Percentiles rank a stretch among this genome's conserved stretches.
Conservation (phyloP, 768 basidiomycete genomes). For the Lactarius hengduanensis region DNA sequence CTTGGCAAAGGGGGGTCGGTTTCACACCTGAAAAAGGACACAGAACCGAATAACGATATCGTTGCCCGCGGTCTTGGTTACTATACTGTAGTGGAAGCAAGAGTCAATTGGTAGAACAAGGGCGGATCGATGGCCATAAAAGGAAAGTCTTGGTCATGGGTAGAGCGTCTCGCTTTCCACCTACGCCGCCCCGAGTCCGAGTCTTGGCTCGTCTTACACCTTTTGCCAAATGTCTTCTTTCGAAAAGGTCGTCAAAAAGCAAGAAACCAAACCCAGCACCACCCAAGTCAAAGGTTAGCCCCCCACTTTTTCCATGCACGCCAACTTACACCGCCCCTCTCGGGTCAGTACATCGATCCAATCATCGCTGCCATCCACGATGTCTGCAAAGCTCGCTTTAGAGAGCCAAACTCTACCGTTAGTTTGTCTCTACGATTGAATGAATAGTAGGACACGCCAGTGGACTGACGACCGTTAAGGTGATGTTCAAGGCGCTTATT, state of each 20-base stretch:
- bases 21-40: too few relatives aligned
- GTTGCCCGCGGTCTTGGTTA: too few relatives aligned
- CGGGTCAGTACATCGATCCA: constrained; percentile 86
- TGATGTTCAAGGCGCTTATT: constrained; percentile 97
- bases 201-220: background rate
- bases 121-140: background rate
- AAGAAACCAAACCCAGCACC: constrained; percentile 96
- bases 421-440: constrained; percentile 35
- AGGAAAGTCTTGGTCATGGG: background rate
- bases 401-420: constrained; percentile 93
- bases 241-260: constrained; percentile 95
- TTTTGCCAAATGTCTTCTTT: constrained; percentile 59
- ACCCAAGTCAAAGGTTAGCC: constrained; percentile 86
- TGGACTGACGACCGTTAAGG: constrained; percentile 44
- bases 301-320: background rate
- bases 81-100: too few relatives aligned
- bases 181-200: background rate
- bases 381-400: constrained; percentile 85
- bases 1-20: too few relatives aligned
- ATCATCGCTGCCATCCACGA: constrained; percentile 92
- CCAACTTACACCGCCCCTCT: background rate
- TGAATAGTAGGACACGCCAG: background rate
- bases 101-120: too few relatives aligned
- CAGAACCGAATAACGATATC: too few relatives aligned
- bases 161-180: constrained; percentile 40